Percentiles rank a stretch among this genome's conserved stretches.
Conservation (phyloP, 768 basidiomycete genomes). For the Phaeolepiota aurea region DNA sequence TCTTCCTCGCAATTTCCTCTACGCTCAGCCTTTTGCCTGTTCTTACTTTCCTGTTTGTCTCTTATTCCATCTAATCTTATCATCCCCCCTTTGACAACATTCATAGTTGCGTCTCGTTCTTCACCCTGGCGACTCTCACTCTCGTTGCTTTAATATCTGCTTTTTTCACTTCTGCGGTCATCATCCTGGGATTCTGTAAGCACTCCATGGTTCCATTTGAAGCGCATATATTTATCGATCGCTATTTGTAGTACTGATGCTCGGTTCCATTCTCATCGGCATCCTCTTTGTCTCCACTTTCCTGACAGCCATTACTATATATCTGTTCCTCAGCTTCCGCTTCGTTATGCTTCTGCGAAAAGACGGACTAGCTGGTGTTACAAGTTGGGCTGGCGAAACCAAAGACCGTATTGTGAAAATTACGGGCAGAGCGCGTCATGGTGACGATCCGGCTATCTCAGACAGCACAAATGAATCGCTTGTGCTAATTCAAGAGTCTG, state of each 20-base stretch:
- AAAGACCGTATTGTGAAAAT: too few species aligned
- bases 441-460: too few species aligned
- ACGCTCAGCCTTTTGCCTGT: slow-evolving; percentile 13
- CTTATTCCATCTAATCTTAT: neutral
- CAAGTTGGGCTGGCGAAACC: too few species aligned
- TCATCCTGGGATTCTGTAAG: slow-evolving; percentile 14
- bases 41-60: slow-evolving; percentile 13
- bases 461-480: too few species aligned
- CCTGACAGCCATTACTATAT: slow-evolving; percentile 10
- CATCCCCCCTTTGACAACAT: neutral
- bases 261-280: slow-evolving; percentile 11
- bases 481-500: too few species aligned
- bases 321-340: neutral
- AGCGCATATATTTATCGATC: neutral
- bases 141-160: slow-evolving; percentile 11
- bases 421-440: too few species aligned
- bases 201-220: neutral
- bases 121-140: slow-evolving; percentile 8
- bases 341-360: too few species aligned
- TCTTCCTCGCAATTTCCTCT: slow-evolving; percentile 12
- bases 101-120: slow-evolving; percentile 1
- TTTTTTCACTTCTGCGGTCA: slow-evolving; percentile 8
- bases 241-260: slow-evolving; percentile 9
- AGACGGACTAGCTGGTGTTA: neutral
- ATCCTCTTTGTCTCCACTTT: slow-evolving; percentile 14